phyloP scores from a whole-genome alignment of 2,329 filamentous ascomycete species.

The Hypoxylon sp. region DNA sequence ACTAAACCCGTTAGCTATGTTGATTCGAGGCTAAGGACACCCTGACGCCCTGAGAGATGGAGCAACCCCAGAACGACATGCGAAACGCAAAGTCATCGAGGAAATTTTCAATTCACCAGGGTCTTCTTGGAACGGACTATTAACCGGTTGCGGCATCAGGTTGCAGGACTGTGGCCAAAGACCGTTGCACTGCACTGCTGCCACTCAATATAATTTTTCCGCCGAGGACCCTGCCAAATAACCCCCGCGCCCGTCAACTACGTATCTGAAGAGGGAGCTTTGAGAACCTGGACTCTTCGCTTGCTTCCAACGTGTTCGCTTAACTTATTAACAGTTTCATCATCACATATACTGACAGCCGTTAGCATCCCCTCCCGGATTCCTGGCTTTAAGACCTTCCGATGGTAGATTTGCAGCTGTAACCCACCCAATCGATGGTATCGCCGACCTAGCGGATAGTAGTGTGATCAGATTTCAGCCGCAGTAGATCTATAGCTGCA shows the following conservation, averaged over 20 bases:
- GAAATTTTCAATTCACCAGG: conserved; percentile 18
- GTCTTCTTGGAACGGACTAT: conserved; percentile 22
- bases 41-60: conserved; percentile 22
- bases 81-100: conserved; percentile 10
- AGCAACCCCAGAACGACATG: conserved; percentile 19
- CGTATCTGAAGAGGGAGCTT: neutral
- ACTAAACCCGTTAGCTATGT: conserved; percentile 4
- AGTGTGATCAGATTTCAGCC: conserved; percentile 35
- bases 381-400: conserved; percentile 35
- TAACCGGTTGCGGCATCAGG: conserved; percentile 38
- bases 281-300: conserved; percentile 15
- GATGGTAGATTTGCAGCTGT: conserved; percentile 32
- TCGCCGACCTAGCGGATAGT: conserved; percentile 25
- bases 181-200: conserved; percentile 35
- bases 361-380: conserved; percentile 29
- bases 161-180: conserved; percentile 31
- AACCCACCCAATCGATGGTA: conserved; percentile 42
- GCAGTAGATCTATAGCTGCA: conserved; percentile 25
- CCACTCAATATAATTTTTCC: conserved; percentile 32
- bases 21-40: conserved; percentile 8
- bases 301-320: conserved; percentile 2
- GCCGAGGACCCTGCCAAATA: conserved; percentile 19
- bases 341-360: conserved; percentile 11
- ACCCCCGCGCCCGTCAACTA: conserved; percentile 23
- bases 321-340: conserved; percentile 21